Base-by-base conservation (phyloP, 2,329 filamentous ascomycete species). In the Neopestalotiopsis clavispora region DNA sequence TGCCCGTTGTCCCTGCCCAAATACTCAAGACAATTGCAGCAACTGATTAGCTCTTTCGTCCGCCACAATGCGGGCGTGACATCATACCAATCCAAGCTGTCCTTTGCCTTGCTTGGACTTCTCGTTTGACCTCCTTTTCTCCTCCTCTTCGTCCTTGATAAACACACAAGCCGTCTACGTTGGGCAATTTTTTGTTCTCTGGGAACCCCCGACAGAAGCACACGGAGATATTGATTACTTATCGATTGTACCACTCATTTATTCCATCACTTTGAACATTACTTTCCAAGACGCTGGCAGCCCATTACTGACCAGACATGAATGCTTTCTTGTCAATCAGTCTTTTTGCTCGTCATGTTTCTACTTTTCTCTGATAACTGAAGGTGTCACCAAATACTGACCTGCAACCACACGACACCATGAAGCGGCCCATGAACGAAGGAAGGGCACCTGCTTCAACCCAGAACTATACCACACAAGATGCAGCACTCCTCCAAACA, bases 341-440 rank as follows among this genome's bases (percentile, higher is more conserved):
- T 38, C 34, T 38, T 10, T 38, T 7, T 28, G 23, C 23, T 28
- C 6, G 34, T 38, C 34, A 38, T 38, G 34, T 38, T 38, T 38
- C 10, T 38, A 28, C 10, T 38, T 38, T 10, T 38, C 34, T 38
- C 34, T 38, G 34, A 38, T 38, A 38, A 38, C 34, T 38, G 34
- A 38, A 6, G 34, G 34, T 10, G 34, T 10, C 34, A 38, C 6
- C 34, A 10, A 38, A 38, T 38, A 38, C 10, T 38, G 34, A 38
- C 34, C 34, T 38, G 10, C 34, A 10, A 7, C 10, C 34, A 38
- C 34, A 10, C 34, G 6, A 38, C 10, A 52, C 72, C 68, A 75
- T 77, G 74, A 78, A 71, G 71, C 74, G 74, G 62, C 71, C 71
- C 66, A 71, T 75, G 68, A 28, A 59, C 34, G 34, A 14, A 23